phyloP scores from a whole-genome alignment of 257 asterid species.

The Fraxinus cuspidata region DNA sequence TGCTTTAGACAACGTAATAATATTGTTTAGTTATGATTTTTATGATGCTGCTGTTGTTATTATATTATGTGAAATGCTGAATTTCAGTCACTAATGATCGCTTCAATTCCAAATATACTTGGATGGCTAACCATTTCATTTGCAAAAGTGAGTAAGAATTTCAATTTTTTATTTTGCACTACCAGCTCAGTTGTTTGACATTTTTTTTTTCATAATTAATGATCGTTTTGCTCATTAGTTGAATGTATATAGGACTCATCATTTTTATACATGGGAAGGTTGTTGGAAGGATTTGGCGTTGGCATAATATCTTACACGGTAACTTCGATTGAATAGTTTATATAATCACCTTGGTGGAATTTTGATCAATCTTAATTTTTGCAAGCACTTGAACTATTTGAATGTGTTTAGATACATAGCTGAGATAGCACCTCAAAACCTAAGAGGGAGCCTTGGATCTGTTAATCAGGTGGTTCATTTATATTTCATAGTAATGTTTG shows the following conservation, averaged over 20 bases:
- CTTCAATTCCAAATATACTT: slow-evolving; percentile 79
- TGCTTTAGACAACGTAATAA: background rate
- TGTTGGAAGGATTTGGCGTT: slow-evolving; percentile 88
- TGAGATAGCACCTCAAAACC: slow-evolving; percentile 86
- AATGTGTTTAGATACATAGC: slow-evolving; percentile 66
- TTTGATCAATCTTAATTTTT: slow-evolving; percentile 11
- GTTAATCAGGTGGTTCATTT: slow-evolving; percentile 63
- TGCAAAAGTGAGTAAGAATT: slow-evolving; percentile 59
- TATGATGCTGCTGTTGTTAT: background rate
- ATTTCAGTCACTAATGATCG: slow-evolving; percentile 85
- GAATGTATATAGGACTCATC: slow-evolving; percentile 61
- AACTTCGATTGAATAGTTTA: slow-evolving; percentile 20
- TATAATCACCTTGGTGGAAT: background rate
- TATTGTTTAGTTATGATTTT: background rate
- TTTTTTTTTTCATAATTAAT: background rate
- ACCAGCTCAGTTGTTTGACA: background rate
- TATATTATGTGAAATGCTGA: slow-evolving; percentile 12
- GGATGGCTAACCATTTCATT: slow-evolving; percentile 93
- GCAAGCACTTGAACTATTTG: slow-evolving; percentile 23
- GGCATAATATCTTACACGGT: slow-evolving; percentile 94
- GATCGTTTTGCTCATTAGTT: background rate
- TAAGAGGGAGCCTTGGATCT: slow-evolving; percentile 89
- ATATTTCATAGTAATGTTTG: background rate
- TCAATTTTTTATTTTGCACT: background rate
- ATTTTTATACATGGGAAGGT: slow-evolving; percentile 87